Conservation (phyloP, 805 yeast genomes). For the Yarrowia osloensis region DNA sequence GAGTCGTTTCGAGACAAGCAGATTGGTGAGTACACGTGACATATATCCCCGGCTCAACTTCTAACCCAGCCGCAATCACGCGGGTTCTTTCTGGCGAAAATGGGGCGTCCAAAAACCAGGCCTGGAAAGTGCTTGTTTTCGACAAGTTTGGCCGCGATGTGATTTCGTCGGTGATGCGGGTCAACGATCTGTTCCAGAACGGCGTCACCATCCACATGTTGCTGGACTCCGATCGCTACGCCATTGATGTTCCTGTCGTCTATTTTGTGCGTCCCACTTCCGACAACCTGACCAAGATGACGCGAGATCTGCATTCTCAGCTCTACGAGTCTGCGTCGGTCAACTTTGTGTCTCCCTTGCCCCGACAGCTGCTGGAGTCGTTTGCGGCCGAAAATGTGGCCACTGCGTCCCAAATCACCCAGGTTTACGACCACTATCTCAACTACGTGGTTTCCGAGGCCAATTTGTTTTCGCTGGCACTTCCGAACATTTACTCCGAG, state of each 20-base stretch:
- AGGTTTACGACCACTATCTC: constrained; percentile 91
- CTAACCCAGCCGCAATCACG: constrained; percentile 53
- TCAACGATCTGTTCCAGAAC: constrained; percentile 82
- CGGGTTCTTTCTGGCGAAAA: constrained; percentile 80
- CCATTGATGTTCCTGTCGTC: constrained; percentile 90
- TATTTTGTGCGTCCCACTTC: constrained; percentile 88
- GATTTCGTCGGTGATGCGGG: constrained; percentile 87
- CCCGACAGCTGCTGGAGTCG: constrained; percentile 79
- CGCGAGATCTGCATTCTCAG: constrained; percentile 71
- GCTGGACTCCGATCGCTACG: constrained; percentile 69
- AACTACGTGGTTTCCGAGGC: constrained; percentile 94
- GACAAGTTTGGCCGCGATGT: constrained; percentile 82
- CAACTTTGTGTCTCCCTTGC: constrained; percentile 81
- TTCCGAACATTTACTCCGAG: constrained; percentile 62
- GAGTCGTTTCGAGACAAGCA: constrained; percentile 42
- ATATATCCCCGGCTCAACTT: not conserved
- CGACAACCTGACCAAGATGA: constrained; percentile 68
- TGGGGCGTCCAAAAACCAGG: constrained; percentile 46
- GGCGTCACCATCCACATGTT: constrained; percentile 91
- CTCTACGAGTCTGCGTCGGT: constrained; percentile 78
- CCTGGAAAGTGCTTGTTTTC: constrained; percentile 89
- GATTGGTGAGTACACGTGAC: constrained; percentile 35
- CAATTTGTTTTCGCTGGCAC: constrained; percentile 77
- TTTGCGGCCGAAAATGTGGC: constrained; percentile 78
- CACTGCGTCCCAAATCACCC: constrained; percentile 70